Conservation (phyloP, 2,329 filamentous ascomycete species). For the Rhynchosporium agropyri region DNA sequence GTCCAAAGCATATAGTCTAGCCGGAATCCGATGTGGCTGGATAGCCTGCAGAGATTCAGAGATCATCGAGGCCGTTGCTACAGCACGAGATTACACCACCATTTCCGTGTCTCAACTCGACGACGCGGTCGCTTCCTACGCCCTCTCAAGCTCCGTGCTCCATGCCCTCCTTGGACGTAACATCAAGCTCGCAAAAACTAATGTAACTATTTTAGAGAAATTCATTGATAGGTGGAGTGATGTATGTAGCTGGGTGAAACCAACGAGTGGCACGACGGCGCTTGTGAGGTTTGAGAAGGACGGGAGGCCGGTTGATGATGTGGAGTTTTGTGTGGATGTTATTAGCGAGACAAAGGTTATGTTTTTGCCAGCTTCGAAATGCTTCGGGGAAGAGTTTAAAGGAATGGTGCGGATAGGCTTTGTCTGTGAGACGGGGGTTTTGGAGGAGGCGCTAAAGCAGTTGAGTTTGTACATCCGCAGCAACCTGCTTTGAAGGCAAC, state of each 20-base stretch:
- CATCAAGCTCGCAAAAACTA: constrained; percentile 66
- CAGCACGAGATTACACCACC: constrained; percentile 78
- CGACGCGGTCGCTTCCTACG: constrained; percentile 76
- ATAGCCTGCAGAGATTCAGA: constrained; percentile 65
- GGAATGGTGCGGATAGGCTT: constrained; percentile 81
- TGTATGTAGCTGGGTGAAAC: constrained; percentile 71
- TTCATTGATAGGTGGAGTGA: constrained; percentile 68
- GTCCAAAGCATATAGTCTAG: constrained; percentile 83
- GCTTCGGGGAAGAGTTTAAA: constrained; percentile 73
- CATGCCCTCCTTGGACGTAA: constrained; percentile 65
- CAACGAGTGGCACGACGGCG: constrained; percentile 77
- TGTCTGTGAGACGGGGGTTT: constrained; percentile 69
- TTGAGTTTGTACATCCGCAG: constrained; percentile 37
- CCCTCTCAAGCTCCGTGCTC: constrained; percentile 67
- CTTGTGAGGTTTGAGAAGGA: constrained; percentile 70
- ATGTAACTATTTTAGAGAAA: constrained; percentile 64
- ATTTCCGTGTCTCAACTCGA: constrained; percentile 85
- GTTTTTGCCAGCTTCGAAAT: constrained; percentile 71
- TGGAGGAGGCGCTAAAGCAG: constrained; percentile 64
- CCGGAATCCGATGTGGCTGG: constrained; percentile 84
- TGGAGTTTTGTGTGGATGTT: constrained; percentile 70
- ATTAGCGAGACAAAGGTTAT: constrained; percentile 71
- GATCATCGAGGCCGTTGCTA: constrained; percentile 65
- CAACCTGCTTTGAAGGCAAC: constrained; percentile 20
- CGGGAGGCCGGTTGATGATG: constrained; percentile 67